Evolutionary conservation across 805 yeast species (phyloP).

Genomic region (Ascoidea asiatica): DNA sequence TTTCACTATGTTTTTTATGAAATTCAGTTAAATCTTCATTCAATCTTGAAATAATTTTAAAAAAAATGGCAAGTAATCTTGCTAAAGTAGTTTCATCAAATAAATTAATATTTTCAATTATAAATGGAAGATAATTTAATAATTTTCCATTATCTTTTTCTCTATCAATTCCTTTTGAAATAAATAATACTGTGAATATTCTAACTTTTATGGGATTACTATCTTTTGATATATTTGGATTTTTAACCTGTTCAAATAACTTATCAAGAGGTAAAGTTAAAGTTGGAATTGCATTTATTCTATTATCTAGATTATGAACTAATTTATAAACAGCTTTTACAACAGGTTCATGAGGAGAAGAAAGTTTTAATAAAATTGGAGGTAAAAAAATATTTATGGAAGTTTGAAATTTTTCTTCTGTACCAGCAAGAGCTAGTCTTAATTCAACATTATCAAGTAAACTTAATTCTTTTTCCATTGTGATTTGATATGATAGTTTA

Average conservation of each 20-base stretch:
- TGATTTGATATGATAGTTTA: too few relatives aligned
- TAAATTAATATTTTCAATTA: slow-evolving; percentile 24
- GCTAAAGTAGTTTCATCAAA: slow-evolving; percentile 29
- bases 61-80: slow-evolving; percentile 45
- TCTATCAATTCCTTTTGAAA: slow-evolving; percentile 56
- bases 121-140: slow-evolving; percentile 27
- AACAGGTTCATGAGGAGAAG: slow-evolving; percentile 55
- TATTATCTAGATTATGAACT: slow-evolving; percentile 51
- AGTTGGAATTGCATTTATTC: slow-evolving; percentile 41
- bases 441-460: slow-evolving; percentile 71
- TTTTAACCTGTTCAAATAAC: slow-evolving; percentile 48
- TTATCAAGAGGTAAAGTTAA: slow-evolving; percentile 53
- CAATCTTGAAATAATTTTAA: slow-evolving; percentile 39
- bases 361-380: slow-evolving; percentile 67
- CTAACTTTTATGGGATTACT: slow-evolving; percentile 38
- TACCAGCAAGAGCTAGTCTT: slow-evolving; percentile 61
- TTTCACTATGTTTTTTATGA: neutral
- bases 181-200: slow-evolving; percentile 49
- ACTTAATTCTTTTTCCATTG: slow-evolving; percentile 34
- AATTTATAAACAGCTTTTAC: slow-evolving; percentile 54
- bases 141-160: slow-evolving; percentile 20
- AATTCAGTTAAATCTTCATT: slow-evolving; percentile 21
- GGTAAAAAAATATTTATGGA: slow-evolving; percentile 50
- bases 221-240: slow-evolving; percentile 30
- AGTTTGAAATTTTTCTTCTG: slow-evolving; percentile 49